Base-by-base conservation (phyloP, 768 basidiomycete genomes). In the Hericium erinaceus region DNA sequence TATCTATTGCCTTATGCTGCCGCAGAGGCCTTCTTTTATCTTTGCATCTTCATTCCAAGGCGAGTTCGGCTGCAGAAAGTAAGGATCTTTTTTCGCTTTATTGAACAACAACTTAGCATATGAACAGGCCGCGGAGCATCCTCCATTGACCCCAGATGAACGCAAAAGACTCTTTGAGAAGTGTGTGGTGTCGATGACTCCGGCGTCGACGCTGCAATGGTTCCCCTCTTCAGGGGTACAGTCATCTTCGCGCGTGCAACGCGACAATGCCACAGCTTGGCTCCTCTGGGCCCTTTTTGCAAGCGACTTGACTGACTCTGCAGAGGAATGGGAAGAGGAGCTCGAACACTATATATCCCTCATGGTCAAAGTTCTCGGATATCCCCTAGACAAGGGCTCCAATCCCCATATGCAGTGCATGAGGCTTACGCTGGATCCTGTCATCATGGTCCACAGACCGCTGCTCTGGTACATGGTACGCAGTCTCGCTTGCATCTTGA, bases 261-360 rank as follows among this genome's bases (percentile, higher is more conserved):
- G 74, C 18, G 73, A 77, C 13, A 83, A 86, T 59, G 67, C 79
- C 41, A 50, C 72, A 5, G 81, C 84, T 51, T 87, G 84, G 84
- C 65, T 86, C n/a, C 71, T 82, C 6, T 87, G 83, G 83, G 79
- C 82, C 0, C 59, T 86, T 22, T 86, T 84, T 64, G 77, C 77
- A 1, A 67, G 72, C 3, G 68, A 74, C 5, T 64, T 68, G 37
- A 64, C 69, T 4, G 64, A 70, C 9, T 49, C 60, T 5, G 55
- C 60, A 18, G 59, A 70, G 16, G 75, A 73, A 39, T 80, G 80
- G 75, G 64, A 69, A 13, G 79, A 79, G 2, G 84, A 85, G 63
- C 62, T 85, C 2, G 70, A 75, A 9, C 71, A 65, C 18, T 85
- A 85, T 61, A 54, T 81, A 2, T 52, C 65, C 5, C 58, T 40